These are phyloP conservation scores for Oryza brachyantha DNA, from an alignment of 176 grass and related monocot species.

Conservation along the genomic window DNA sequence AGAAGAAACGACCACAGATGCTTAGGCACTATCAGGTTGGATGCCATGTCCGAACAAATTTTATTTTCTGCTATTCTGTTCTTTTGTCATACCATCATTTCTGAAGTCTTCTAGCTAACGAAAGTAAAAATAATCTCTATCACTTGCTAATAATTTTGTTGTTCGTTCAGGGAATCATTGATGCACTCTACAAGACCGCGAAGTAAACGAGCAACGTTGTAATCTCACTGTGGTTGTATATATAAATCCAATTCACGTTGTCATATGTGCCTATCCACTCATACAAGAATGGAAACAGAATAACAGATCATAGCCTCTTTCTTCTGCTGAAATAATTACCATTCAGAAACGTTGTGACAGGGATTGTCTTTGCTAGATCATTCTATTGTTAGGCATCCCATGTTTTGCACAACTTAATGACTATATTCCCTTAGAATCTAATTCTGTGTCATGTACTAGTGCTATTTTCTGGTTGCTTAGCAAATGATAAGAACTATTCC, in stretches of 20 bases:
- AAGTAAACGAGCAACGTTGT: conserved; percentile 29
- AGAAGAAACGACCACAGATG: conserved; percentile 91
- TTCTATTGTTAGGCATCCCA: background rate
- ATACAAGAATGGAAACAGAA: background rate
- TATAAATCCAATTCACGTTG: background rate
- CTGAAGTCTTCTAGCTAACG: background rate
- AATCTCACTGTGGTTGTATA: background rate
- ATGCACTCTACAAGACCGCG: conserved; percentile 56
- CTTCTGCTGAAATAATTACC: background rate
- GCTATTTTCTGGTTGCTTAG: background rate
- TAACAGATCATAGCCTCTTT: background rate
- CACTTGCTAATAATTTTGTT: background rate
- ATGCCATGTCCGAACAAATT: background rate
- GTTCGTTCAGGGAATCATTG: conserved; percentile 48
- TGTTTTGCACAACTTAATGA: background rate
- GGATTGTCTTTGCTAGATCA: background rate
- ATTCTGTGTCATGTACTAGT: background rate
- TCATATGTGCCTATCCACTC: background rate
- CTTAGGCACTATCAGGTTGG: conserved; percentile 87
- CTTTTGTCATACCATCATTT: background rate
- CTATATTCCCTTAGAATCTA: background rate
- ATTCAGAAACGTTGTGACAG: background rate
- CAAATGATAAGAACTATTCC: background rate
- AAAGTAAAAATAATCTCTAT: background rate
- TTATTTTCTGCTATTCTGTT: background rate